phyloP scores from a whole-genome alignment of 495 filamentous ascomycete genomes.

The Hypoxylon fuscum region DNA sequence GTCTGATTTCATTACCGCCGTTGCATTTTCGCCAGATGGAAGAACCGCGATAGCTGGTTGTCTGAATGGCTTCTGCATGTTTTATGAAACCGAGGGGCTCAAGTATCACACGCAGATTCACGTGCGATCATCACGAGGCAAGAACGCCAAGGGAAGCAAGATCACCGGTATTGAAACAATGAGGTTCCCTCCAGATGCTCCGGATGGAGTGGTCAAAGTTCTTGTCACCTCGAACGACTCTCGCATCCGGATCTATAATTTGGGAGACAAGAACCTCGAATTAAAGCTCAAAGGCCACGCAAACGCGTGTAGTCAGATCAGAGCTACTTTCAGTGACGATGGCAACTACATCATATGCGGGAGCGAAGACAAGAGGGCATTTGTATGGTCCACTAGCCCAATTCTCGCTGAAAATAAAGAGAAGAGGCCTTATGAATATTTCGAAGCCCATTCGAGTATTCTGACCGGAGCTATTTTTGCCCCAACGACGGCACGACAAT shows the following conservation, averaged over 20 bases:
- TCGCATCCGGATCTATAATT: conserved; percentile 88
- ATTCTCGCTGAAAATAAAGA: conserved; percentile 73
- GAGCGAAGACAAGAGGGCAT: conserved; percentile 87
- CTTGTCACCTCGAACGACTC: conserved; percentile 96
- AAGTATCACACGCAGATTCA: conserved; percentile 86
- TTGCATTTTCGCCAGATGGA: conserved; percentile 93
- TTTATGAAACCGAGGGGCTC: conserved; percentile 94
- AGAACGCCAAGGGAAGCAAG: conserved; percentile 96
- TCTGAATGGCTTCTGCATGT: conserved; percentile 83
- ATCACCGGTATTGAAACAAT: conserved; percentile 94
- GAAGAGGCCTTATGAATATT: conserved; percentile 82
- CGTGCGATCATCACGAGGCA: conserved; percentile 86
- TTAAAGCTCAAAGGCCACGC: conserved; percentile 93
- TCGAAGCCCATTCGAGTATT: conserved; percentile 88
- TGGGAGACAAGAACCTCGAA: conserved; percentile 83
- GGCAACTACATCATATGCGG: conserved; percentile 89
- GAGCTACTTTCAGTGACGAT: conserved; percentile 88
- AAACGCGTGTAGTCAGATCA: conserved; percentile 91
- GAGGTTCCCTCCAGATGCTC: conserved; percentile 61
- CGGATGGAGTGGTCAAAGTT: conserved; percentile 78
- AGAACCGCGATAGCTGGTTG: conserved; percentile 89
- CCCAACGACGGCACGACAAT: conserved; percentile 77
- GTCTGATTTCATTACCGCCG: conserved; percentile 91
- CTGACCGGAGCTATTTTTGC: conserved; percentile 90
- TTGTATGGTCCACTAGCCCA: conserved; percentile 81